Evolutionary conservation across 2,329 filamentous ascomycete species (phyloP), one percentile per base, ranked within the genome.

Genomic region (Pestalotiopsis sp.): DNA sequence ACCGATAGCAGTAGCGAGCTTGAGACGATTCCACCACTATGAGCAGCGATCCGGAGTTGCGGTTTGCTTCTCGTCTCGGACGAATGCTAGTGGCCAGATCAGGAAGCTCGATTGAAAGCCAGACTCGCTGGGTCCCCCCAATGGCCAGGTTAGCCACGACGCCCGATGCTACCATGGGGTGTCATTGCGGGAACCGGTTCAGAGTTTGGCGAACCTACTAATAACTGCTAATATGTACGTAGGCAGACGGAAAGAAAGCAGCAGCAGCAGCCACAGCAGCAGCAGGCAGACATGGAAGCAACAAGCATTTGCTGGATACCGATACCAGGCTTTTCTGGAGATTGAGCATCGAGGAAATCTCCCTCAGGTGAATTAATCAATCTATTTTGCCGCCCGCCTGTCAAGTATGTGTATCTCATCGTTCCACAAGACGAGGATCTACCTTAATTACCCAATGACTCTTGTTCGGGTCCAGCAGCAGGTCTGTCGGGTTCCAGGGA

Each of bases 301-400:
- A 25, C 58, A 61, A 45, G 31, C 36, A 38, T 38, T 36, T 52
- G 39, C 9, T 64, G 41, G n/a, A 39, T 64, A 49, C 39, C 31
- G 38, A 38, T 66, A 57, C 45, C 63, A 66, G 17, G 25, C 31
- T 20, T 52, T 36, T 36, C 31, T 64, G 45, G 25, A 56, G 52
- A 66, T 38, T 31, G 20, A 56, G 78, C 23, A 27, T 11, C 9
- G 25, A 52, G 27, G 45, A 57, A 66, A 66, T 66, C 63, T 66
- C 63, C 63, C 63, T 66, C 63, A 66, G 63, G 63, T 66, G 63
- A 66, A 58, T 64, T 23, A 64, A 52, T n/a, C 27, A 62, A 36
- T 62, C 41, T 63, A 27, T 63, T 14, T 38, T 38, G 60, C 17
- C 23, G 25, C 23, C 57, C 20, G 25, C 6, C 23, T 27, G 57